These are phyloP conservation scores for Microascus cirrosus DNA, from an alignment of 2,329 filamentous ascomycete species.

Conservation along the genomic window DNA sequence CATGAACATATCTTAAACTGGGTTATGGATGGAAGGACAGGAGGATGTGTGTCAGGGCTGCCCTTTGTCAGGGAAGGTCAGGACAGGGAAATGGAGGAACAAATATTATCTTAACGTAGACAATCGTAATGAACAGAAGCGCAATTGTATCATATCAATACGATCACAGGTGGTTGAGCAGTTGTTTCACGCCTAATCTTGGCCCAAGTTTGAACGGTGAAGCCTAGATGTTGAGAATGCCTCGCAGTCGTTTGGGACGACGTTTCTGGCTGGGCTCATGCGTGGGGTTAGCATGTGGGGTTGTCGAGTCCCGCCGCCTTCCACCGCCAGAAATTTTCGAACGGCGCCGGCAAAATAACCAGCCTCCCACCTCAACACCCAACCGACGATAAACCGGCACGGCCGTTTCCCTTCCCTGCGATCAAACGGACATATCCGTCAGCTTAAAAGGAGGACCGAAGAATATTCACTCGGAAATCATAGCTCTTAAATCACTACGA, in stretches of 20 bases:
- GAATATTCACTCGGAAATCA: background rate
- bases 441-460: no score
- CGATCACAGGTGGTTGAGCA: background rate
- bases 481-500: background rate
- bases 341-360: no score
- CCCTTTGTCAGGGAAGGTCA: background rate
- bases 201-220: background rate
- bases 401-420: no score
- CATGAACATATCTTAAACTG: constrained; percentile 3
- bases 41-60: background rate
- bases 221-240: no score
- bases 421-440: no score
- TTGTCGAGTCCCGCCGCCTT: no score
- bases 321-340: no score
- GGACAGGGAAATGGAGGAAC: background rate
- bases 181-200: background rate
- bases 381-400: no score
- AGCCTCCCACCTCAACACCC: no score
- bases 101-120: constrained; percentile 4
- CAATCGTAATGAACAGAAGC: constrained; percentile 4
- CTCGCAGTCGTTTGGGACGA: background rate
- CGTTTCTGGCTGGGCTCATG: no score
- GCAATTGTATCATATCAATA: constrained; percentile 1
- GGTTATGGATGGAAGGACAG: background rate
- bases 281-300: no score